These are phyloP conservation scores for Pelagophyceae sp. DNA, from an alignment of 352 stramenopile species.

Conservation along the genomic window DNA sequence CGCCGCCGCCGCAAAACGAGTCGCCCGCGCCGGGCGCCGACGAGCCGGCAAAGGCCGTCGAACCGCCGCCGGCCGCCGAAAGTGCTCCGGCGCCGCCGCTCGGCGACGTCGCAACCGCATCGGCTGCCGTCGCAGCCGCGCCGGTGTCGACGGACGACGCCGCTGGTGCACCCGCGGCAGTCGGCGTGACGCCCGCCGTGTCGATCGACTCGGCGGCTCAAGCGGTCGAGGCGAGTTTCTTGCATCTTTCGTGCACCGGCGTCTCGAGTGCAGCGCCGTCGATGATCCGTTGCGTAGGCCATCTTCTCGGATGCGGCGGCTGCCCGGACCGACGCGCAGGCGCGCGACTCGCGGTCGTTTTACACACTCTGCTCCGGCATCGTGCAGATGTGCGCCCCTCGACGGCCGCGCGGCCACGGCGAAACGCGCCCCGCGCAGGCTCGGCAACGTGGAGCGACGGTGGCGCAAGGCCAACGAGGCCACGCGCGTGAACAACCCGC, in stretches of 20 bases:
- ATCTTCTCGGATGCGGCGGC: not conserved
- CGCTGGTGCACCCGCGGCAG: too few species aligned
- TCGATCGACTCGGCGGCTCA: not conserved
- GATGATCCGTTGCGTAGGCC: too few species aligned
- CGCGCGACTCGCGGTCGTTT: not conserved
- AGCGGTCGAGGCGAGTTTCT: not conserved
- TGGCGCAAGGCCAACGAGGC: not conserved
- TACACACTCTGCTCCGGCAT: conserved; percentile 6
- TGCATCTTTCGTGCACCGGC: too few species aligned
- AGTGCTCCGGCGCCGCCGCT: not conserved
- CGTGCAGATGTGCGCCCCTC: not conserved
- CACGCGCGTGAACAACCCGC: not conserved
- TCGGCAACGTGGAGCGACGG: not conserved
- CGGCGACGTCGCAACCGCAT: not conserved
- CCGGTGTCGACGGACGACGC: not conserved
- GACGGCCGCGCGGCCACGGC: too few species aligned
- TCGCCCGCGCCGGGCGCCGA: not conserved
- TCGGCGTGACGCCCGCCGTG: too few species aligned
- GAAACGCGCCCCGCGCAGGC: not conserved
- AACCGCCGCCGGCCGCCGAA: not conserved
- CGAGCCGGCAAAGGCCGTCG: not conserved
- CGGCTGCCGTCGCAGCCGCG: not conserved
- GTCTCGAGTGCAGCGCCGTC: too few species aligned
- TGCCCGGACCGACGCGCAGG: not conserved
- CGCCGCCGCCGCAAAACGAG: not conserved